Base-by-base conservation (phyloP, 768 basidiomycete genomes). In the Agaricus sinodeliciosus region DNA sequence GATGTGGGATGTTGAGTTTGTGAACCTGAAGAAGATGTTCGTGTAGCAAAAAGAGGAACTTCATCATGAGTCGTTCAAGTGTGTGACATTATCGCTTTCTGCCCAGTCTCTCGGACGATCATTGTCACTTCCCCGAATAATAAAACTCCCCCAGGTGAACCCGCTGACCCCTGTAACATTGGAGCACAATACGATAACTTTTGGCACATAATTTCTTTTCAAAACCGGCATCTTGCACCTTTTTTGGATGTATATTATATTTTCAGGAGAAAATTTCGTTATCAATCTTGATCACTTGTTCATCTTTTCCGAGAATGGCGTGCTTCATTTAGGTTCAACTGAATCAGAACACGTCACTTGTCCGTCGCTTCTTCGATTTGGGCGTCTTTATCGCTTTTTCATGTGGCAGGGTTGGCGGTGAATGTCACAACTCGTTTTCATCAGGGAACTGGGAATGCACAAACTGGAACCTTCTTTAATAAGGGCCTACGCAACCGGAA, bases 221-320 rank as follows among this genome's bases (percentile, higher is more conserved):
- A 39, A 50, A 50, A 34, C 42, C 15, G 41, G 48, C 13, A 49
- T 3, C 31, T 31, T 8, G 2, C n/a, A 7, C 35, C 35, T 5
- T 36, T 48, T 9, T 36, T 11, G 35, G 19, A 11, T 3, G 22
- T 22, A 22, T 22, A 22, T 22, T 16, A 15, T 12, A 47, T 5
- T 18, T 47, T 31, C 34, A 27, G 25, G 45, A 11, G 28, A 34
- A 7, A 46, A 13, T 37, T 42, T 43, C 49, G 49, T 50, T 50
- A 50, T 50, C 49, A 41, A 50, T 43, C 28, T 11, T 43, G 39
- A 49, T 49, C 37, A 49, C 42, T n/a, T 40, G 19, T 44, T 31
- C 36, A 25, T 48, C 47, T 36, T 25, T 48, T 25, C 22, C 35
- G 47, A 36, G 18, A 22, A 22, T 22, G 22, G 22, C 22, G 22